Conservation (phyloP, 1,139 yeast genomes). For the Suhomyces chickasaworum region DNA sequence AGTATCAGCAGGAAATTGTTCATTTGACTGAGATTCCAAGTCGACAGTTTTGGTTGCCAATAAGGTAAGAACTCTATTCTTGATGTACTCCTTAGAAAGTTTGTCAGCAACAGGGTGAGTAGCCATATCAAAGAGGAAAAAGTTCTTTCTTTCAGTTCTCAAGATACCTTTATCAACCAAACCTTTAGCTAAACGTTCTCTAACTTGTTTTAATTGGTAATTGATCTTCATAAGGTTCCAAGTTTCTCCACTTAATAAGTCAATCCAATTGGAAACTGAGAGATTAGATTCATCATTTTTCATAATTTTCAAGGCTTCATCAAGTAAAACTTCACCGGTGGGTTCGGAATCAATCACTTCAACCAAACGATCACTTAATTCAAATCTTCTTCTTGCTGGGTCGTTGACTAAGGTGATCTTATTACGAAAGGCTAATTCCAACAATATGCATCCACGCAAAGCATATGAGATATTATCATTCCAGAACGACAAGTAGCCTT, state of each 20-base stretch:
- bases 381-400: slow-evolving; percentile 89
- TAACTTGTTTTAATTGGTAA: slow-evolving; percentile 93
- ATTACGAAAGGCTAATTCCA: slow-evolving; percentile 90
- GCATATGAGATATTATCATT: slow-evolving; percentile 97
- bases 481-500: slow-evolving; percentile 96
- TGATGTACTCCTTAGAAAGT: slow-evolving; percentile 76
- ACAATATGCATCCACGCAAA: slow-evolving; percentile 86
- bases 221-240: slow-evolving; percentile 95
- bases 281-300: slow-evolving; percentile 78
- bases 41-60: slow-evolving; percentile 71
- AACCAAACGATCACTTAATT: slow-evolving; percentile 80
- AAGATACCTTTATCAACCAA: slow-evolving; percentile 96
- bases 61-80: slow-evolving; percentile 68
- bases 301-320: slow-evolving; percentile 90
- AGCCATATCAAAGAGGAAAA: slow-evolving; percentile 95
- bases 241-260: slow-evolving; percentile 90
- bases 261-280: slow-evolving; percentile 91
- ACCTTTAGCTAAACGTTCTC: slow-evolving; percentile 96
- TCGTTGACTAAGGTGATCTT: slow-evolving; percentile 88
- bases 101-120: slow-evolving; percentile 95
- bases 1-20: slow-evolving; percentile 68
- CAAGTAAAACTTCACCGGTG: slow-evolving; percentile 94
- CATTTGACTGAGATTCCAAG: slow-evolving; percentile 50
- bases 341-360: slow-evolving; percentile 84
- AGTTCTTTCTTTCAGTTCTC: slow-evolving; percentile 93